A percentile compares a stretch with the other conserved stretches of the same genome.
phyloP scores from a whole-genome alignment of 2,329 filamentous ascomycete species.

The Ilyonectria robusta region DNA sequence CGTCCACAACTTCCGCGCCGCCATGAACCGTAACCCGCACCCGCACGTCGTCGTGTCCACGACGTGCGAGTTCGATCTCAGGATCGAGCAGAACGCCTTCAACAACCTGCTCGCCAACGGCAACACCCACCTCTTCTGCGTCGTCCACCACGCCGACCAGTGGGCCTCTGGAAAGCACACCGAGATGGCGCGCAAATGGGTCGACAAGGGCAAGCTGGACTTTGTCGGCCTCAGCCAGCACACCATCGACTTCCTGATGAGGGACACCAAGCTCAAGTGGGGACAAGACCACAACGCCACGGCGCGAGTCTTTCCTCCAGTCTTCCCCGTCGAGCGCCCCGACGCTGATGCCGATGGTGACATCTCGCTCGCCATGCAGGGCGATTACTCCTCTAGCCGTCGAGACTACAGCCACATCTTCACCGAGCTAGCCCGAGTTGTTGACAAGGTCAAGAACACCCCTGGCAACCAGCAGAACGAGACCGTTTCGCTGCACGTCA shows the following conservation, averaged over 20 bases:
- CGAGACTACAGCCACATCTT: slow-evolving; percentile 48
- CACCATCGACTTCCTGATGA: slow-evolving; percentile 43
- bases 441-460: slow-evolving; percentile 39
- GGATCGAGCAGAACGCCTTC: slow-evolving; percentile 32
- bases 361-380: slow-evolving; percentile 47
- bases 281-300: slow-evolving; percentile 32
- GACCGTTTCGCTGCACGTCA: slow-evolving; percentile 44
- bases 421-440: slow-evolving; percentile 41
- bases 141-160: slow-evolving; percentile 47
- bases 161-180: slow-evolving; percentile 43
- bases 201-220: slow-evolving; percentile 39
- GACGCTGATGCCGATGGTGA: slow-evolving; percentile 32
- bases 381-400: slow-evolving; percentile 46
- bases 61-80: slow-evolving; percentile 48
- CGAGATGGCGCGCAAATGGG: slow-evolving; percentile 39
- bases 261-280: slow-evolving; percentile 43
- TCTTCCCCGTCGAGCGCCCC: slow-evolving; percentile 43
- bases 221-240: slow-evolving; percentile 48
- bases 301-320: slow-evolving; percentile 44
- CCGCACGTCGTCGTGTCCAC: slow-evolving; percentile 48
- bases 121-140: slow-evolving; percentile 46
- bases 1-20: slow-evolving; percentile 35
- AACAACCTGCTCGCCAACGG: slow-evolving; percentile 39
- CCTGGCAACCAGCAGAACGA: slow-evolving; percentile 17
- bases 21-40: slow-evolving; percentile 24